phyloP scores from a whole-genome alignment of 225 moss, liverwort and hornwort genomes.

The Sphagnum contortum region DNA sequence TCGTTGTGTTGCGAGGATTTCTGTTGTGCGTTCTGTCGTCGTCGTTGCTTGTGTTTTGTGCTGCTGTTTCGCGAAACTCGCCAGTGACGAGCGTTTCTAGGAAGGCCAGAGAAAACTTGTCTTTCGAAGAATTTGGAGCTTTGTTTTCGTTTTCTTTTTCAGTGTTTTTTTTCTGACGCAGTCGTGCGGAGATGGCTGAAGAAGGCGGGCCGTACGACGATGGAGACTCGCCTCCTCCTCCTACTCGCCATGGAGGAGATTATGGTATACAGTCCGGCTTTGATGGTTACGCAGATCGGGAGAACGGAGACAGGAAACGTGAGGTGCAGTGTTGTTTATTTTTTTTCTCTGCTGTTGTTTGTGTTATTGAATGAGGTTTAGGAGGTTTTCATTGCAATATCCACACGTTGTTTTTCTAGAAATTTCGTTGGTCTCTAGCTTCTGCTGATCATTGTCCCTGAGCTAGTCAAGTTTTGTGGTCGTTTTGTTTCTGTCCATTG shows the following conservation, averaged over 20 bases:
- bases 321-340: constrained; percentile 15
- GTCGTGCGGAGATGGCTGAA: constrained; percentile 26
- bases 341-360: not conserved
- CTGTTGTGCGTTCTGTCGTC: too few species aligned
- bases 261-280: constrained; percentile 9
- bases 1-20: too few species aligned
- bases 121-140: too few species aligned
- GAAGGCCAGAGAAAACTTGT: too few species aligned
- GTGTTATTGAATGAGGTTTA: not conserved
- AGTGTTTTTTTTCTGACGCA: too few species aligned
- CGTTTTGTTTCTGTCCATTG: not conserved
- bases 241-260: constrained; percentile 35
- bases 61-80: too few species aligned
- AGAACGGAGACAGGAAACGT: constrained; percentile 49
- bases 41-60: too few species aligned
- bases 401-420: not conserved
- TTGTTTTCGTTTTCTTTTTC: too few species aligned
- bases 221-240: constrained; percentile 39
- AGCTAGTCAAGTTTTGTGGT: not conserved
- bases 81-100: too few species aligned
- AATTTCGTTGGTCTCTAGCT: too few species aligned
- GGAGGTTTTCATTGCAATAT: not conserved
- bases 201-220: constrained; percentile 35
- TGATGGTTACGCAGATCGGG: constrained; percentile 33
- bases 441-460: not conserved